These are phyloP conservation scores for Pisolithus thermaeus DNA, from an alignment of 1,284 basidiomycete genomes.

Conservation along the genomic window DNA sequence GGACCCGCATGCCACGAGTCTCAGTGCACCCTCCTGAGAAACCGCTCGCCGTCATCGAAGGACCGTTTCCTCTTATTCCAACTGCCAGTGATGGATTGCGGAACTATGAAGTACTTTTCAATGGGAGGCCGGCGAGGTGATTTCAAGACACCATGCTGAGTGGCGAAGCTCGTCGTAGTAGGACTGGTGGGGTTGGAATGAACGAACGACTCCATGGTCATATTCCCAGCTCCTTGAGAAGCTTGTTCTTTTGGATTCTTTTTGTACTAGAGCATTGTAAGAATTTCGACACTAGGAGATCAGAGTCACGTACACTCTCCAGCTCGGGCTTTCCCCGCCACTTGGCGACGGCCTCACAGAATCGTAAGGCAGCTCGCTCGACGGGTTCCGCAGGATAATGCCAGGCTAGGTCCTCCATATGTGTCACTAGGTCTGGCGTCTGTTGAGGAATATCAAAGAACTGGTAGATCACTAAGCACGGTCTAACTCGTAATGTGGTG, in stretches of 20 bases:
- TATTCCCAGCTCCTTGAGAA: slow-evolving; percentile 32
- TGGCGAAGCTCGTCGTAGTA: slow-evolving; percentile 18
- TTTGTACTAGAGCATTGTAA: slow-evolving; percentile 42
- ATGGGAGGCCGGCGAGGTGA: slow-evolving; percentile 29
- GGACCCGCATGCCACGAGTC: slow-evolving; percentile 4
- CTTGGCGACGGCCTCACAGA: slow-evolving; percentile 70
- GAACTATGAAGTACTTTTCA: slow-evolving; percentile 38
- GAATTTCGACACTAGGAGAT: slow-evolving; percentile 2
- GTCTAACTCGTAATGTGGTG: slow-evolving; percentile 4
- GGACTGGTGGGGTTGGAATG: slow-evolving; percentile 59
- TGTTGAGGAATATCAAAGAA: slow-evolving; percentile 67
- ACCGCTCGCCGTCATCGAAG: slow-evolving; percentile 21
- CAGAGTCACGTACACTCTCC: slow-evolving; percentile 52
- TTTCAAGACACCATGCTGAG: slow-evolving; percentile 11
- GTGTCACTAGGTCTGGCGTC: slow-evolving; percentile 68
- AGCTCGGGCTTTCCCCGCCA: slow-evolving; percentile 81
- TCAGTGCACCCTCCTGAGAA: slow-evolving; percentile 20
- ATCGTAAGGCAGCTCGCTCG: slow-evolving; percentile 68
- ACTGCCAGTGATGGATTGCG: slow-evolving; percentile 15
- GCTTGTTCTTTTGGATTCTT: slow-evolving; percentile 35
- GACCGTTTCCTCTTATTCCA: slow-evolving; percentile 29
- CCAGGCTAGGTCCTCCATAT: slow-evolving; percentile 75
- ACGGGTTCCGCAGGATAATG: slow-evolving; percentile 76
- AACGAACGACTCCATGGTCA: slow-evolving; percentile 57
- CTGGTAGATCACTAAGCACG: slow-evolving; percentile 32